phyloP scores from a whole-genome alignment of 1,284 basidiomycete species.

The Melampsora larici-populina region DNA sequence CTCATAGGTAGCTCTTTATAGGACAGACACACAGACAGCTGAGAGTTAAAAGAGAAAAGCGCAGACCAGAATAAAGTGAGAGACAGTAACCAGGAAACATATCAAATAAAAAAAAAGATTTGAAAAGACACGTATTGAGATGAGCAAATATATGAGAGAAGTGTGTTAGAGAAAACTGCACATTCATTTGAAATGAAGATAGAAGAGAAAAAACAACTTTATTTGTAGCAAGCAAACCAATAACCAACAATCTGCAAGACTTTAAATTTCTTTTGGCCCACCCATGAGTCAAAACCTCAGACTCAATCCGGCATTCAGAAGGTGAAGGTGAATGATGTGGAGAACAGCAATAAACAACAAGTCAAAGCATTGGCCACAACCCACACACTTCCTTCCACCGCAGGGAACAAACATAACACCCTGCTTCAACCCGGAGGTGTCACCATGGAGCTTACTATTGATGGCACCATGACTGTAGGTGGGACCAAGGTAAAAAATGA shows the following conservation, averaged over 20 bases:
- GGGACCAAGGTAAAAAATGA: background rate
- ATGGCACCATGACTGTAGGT: background rate
- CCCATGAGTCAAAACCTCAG: background rate
- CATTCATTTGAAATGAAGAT: too few species aligned
- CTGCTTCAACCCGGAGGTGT: background rate
- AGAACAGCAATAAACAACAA: background rate
- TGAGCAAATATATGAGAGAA: too few species aligned
- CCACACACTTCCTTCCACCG: background rate
- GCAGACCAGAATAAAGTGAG: too few species aligned
- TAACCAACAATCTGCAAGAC: conserved; percentile 22
- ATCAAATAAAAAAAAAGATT: too few species aligned
- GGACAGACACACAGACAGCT: too few species aligned
- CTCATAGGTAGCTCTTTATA: too few species aligned
- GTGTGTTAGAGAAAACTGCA: too few species aligned
- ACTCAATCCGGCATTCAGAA: background rate
- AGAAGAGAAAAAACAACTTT: too few species aligned
- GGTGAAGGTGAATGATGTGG: background rate
- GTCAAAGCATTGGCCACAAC: background rate
- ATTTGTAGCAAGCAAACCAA: too few species aligned
- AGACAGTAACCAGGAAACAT: too few species aligned
- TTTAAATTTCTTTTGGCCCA: background rate
- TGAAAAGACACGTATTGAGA: too few species aligned
- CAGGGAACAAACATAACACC: background rate
- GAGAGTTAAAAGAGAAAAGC: too few species aligned
- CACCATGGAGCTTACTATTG: background rate